Conservation (phyloP, 208 protist genomes). For the Trypanosomatidae sp. region DNA sequence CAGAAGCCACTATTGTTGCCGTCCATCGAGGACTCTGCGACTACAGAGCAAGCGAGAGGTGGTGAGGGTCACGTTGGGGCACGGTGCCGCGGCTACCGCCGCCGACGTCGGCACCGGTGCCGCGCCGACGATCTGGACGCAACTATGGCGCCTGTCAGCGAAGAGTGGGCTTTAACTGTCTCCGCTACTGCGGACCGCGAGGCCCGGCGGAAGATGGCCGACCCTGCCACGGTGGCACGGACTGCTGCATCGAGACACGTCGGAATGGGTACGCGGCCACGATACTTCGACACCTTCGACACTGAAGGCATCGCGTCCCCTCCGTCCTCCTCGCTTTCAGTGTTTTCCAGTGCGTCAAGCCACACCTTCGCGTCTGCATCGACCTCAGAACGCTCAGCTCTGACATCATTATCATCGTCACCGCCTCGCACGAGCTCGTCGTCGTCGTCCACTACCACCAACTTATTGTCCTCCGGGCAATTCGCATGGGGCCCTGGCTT, state of each 20-base stretch:
- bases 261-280: background rate
- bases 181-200: background rate
- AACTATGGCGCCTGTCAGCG: background rate
- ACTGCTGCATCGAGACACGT: background rate
- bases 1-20: background rate
- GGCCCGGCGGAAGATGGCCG: background rate
- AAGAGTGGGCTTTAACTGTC: background rate
- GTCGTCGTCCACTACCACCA: background rate
- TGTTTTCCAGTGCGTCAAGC: background rate
- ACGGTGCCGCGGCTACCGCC: background rate
- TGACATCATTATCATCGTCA: background rate
- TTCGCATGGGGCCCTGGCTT: background rate
- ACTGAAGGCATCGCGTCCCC: background rate
- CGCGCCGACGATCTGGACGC: background rate
- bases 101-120: background rate
- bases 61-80: background rate
- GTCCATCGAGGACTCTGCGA: background rate
- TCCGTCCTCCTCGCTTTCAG: background rate
- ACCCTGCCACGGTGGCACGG: background rate
- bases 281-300: background rate
- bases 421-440: background rate
- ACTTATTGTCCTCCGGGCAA: background rate
- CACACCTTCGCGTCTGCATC: background rate
- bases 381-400: background rate
- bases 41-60: background rate